phyloP scores from a whole-genome alignment of 306 rosid species.

The Trifolium fragiferum region DNA sequence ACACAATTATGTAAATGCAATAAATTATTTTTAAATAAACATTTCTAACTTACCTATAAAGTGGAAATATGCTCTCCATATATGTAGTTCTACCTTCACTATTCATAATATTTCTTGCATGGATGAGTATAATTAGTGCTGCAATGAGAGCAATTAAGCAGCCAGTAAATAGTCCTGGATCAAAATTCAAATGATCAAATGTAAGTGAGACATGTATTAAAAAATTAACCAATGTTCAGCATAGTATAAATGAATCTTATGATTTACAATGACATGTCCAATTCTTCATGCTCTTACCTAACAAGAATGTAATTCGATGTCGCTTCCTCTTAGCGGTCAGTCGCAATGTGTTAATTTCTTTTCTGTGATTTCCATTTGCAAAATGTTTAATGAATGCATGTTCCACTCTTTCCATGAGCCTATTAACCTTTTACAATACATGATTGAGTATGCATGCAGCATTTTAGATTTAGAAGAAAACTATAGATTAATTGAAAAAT shows the following conservation, averaged over 20 bases:
- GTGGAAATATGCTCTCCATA: slow-evolving; percentile 64
- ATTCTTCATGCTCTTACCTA: slow-evolving; percentile 33
- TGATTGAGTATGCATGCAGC: slow-evolving; percentile 1
- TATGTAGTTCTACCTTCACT: slow-evolving; percentile 30
- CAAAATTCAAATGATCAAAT: background rate
- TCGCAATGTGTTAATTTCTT: slow-evolving; percentile 43
- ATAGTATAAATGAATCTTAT: background rate
- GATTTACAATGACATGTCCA: background rate
- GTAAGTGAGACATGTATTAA: background rate
- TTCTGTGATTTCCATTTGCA: slow-evolving; percentile 44
- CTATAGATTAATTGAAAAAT: background rate
- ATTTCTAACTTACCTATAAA: slow-evolving; percentile 51
- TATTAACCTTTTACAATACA: slow-evolving; percentile 46
- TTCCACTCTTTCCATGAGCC: slow-evolving; percentile 74
- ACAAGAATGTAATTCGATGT: slow-evolving; percentile 38
- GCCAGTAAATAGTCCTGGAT: slow-evolving; percentile 42
- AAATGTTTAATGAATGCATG: slow-evolving; percentile 59
- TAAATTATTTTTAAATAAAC: too few relatives aligned
- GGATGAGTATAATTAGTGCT: slow-evolving; percentile 58
- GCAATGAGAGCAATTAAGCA: slow-evolving; percentile 40
- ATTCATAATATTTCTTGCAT: slow-evolving; percentile 55
- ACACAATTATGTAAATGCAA: background rate
- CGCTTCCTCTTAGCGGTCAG: slow-evolving; percentile 32
- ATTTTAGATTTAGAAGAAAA: slow-evolving; percentile 1
- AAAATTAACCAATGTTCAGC: too few relatives aligned